Conservation (phyloP, 371 early-diverging fungal species). For the Funneliformis caledonium region DNA sequence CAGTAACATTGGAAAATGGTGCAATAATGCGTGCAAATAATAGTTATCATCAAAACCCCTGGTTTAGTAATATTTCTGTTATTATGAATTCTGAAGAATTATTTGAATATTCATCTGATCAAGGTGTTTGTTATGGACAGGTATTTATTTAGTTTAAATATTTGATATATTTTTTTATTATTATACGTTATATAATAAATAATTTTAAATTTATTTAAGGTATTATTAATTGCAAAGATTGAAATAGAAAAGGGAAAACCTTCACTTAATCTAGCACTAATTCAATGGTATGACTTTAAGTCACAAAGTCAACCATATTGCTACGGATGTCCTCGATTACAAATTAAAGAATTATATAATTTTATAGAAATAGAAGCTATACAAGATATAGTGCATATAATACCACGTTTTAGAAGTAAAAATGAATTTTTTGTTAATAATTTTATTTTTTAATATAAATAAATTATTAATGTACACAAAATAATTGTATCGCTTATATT, state of each 20-base stretch:
- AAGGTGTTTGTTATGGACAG: background rate
- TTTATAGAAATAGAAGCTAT: background rate
- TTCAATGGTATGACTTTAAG: background rate
- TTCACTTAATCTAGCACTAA: background rate
- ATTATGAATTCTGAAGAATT: background rate
- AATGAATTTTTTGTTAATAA: too few relatives aligned
- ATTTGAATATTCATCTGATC: background rate
- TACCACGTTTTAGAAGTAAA: background rate
- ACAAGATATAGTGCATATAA: background rate
- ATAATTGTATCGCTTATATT: too few relatives aligned
- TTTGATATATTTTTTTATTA: background rate
- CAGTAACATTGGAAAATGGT: background rate
- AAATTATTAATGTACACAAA: too few relatives aligned
- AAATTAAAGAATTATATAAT: background rate
- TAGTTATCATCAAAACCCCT: background rate
- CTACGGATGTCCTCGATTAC: background rate
- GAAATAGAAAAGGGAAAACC: background rate
- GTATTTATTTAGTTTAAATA: background rate
- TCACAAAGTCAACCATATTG: background rate
- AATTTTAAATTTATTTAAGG: too few relatives aligned
- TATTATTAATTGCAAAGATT: too few relatives aligned
- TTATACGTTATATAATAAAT: background rate
- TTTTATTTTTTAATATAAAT: too few relatives aligned
- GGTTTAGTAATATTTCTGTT: background rate
- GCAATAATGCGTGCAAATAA: background rate